Evolutionary conservation across 345 rosid genomes (phyloP).

Genomic region (Turritis glabra): DNA sequence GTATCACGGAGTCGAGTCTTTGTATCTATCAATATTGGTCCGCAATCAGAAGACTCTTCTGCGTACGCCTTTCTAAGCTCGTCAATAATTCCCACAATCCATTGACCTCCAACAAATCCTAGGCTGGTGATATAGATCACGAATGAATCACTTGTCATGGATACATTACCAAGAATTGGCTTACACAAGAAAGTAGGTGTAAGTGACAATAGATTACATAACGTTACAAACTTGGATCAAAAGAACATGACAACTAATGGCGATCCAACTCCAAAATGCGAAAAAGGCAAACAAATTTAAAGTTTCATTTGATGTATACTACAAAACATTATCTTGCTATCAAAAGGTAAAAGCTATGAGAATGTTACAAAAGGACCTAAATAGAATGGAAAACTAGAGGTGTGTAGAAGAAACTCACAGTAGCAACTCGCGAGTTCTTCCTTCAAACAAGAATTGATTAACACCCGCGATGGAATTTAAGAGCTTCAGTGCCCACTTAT

Average conservation of each 20-base stretch:
- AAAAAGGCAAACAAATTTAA: neutral
- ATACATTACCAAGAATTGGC: neutral
- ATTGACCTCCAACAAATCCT: conserved; percentile 62
- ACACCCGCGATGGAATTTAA: conserved; percentile 62
- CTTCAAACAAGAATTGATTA: conserved; percentile 67
- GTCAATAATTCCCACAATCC: conserved; percentile 75
- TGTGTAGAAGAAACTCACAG: conserved; percentile 54
- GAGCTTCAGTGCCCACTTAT: conserved; percentile 70
- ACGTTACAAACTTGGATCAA: neutral
- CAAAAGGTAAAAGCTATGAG: neutral
- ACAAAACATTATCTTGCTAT: neutral
- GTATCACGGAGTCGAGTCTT: conserved; percentile 64
- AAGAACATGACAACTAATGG: neutral
- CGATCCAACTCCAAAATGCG: neutral
- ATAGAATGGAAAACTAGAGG: neutral
- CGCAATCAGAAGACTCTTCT: conserved; percentile 39
- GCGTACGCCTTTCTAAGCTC: conserved; percentile 58
- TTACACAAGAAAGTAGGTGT: neutral
- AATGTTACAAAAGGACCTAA: neutral
- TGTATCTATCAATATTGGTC: conserved; percentile 60
- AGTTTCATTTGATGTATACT: neutral
- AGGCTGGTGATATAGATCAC: conserved; percentile 46
- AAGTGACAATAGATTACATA: neutral
- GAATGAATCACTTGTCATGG: neutral
- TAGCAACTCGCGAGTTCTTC: conserved; percentile 78